Percentiles rank a stretch among this genome's conserved stretches.
Conservation (phyloP, 768 basidiomycete genomes). For the Tulasnella sp. region DNA sequence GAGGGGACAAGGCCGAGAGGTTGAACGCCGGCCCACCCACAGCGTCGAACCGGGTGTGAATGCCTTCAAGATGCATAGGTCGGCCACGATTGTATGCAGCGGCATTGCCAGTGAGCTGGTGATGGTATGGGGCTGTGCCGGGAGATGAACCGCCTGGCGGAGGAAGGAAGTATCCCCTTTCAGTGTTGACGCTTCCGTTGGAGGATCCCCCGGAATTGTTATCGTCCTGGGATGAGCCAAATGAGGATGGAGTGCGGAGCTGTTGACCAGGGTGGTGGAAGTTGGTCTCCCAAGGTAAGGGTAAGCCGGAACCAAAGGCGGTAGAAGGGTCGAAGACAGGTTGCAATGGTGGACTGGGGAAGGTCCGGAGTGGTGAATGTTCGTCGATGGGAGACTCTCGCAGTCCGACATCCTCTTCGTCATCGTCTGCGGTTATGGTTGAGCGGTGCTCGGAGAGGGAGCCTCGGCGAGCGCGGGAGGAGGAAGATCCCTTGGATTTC, state of each 20-base stretch:
- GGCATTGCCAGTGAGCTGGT: background rate
- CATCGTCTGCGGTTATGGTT: background rate
- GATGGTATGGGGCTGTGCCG: background rate
- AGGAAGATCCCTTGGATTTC: constrained; percentile 21
- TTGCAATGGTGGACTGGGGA: constrained; percentile 4
- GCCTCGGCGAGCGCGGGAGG: constrained; percentile 9
- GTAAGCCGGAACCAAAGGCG: background rate
- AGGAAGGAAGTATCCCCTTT: background rate
- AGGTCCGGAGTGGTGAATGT: background rate
- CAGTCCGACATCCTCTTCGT: background rate
- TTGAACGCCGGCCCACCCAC: constrained; percentile 5
- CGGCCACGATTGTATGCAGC: constrained; percentile 1
- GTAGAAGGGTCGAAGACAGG: background rate
- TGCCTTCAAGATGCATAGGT: constrained; percentile 20
- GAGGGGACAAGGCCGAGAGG: constrained; percentile 2
- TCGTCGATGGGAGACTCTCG: constrained; percentile 20
- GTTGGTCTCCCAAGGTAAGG: constrained; percentile 20
- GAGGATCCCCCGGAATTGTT: background rate
- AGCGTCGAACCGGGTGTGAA: constrained; percentile 9
- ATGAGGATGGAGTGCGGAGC: background rate
- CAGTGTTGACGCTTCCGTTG: background rate
- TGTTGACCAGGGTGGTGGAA: background rate
- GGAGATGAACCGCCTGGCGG: background rate
- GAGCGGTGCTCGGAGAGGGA: constrained; percentile 13
- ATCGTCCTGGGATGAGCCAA: background rate